phyloP scores from a whole-genome alignment of 2,329 filamentous ascomycete genomes.

The Stemphylium beticola region DNA sequence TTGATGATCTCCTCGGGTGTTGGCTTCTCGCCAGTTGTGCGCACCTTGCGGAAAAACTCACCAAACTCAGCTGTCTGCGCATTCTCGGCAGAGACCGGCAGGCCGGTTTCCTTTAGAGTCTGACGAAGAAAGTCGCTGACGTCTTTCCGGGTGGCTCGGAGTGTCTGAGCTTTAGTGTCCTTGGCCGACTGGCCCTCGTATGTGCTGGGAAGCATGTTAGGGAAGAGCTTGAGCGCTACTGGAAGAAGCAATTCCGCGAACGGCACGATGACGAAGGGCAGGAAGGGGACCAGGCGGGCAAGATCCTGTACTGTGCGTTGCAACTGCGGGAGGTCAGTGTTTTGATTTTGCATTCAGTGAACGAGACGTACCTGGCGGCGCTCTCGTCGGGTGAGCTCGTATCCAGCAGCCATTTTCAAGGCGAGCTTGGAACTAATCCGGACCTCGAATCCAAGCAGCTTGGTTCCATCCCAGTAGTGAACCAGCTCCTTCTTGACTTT shows the following conservation, averaged over 20 bases:
- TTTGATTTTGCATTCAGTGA: not conserved
- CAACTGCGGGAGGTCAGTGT: constrained; percentile 57
- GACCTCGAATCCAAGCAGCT: constrained; percentile 89
- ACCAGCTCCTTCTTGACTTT: constrained; percentile 92
- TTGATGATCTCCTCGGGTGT: constrained; percentile 93
- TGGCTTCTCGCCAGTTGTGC: constrained; percentile 87
- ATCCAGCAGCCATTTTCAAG: constrained; percentile 96
- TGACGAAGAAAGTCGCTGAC: constrained; percentile 88
- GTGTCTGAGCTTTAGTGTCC: constrained; percentile 81
- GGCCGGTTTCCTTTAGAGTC: constrained; percentile 89
- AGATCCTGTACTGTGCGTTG: constrained; percentile 93
- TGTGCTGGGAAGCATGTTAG: constrained; percentile 95
- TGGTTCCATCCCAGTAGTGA: constrained; percentile 99
- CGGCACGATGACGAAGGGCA: constrained; percentile 94
- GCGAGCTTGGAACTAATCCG: constrained; percentile 90
- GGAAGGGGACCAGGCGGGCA: constrained; percentile 90
- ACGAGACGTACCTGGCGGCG: constrained; percentile 70
- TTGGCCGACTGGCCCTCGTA: constrained; percentile 92
- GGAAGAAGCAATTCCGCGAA: constrained; percentile 94
- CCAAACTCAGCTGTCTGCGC: constrained; percentile 92
- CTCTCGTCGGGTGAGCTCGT: constrained; percentile 93
- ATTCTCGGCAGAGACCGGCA: constrained; percentile 82
- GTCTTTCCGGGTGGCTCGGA: constrained; percentile 88
- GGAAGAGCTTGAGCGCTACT: constrained; percentile 91
- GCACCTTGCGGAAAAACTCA: constrained; percentile 92